Evolutionary conservation across 2,329 filamentous ascomycete species (phyloP).

Genomic region (Tolypocladium ovalisporum): DNA sequence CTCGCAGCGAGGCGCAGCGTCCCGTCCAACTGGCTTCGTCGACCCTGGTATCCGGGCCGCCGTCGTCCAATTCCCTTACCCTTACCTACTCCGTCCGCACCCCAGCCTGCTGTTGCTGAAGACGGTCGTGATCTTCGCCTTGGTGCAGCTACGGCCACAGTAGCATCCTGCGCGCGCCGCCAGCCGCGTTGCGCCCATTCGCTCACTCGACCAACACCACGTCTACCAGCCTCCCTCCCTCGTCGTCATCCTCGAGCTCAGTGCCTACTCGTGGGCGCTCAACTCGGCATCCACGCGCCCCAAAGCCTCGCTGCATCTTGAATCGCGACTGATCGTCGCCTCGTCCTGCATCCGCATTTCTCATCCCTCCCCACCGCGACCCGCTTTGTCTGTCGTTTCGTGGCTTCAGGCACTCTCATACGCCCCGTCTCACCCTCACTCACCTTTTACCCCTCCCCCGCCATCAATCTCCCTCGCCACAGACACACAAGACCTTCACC

Average conservation of each 20-base stretch:
- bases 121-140: not conserved
- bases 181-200: not conserved
- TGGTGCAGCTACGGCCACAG: not conserved
- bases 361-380: conserved; percentile 1
- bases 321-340: not conserved
- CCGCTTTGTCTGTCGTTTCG: not conserved
- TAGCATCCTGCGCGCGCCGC: not conserved
- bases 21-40: not conserved
- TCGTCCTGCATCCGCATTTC: not conserved
- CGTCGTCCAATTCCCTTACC: too few species aligned
- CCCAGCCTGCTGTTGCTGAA: not conserved
- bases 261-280: too few species aligned
- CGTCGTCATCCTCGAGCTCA: not conserved
- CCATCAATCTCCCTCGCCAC: not conserved
- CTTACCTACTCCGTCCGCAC: not conserved
- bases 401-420: not conserved
- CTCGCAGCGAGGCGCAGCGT: not conserved
- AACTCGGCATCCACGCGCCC: too few species aligned
- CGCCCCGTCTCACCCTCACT: not conserved
- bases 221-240: not conserved
- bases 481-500: conserved; percentile 1
- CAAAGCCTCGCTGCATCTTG: not conserved
- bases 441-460: not conserved
- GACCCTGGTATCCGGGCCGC: not conserved
- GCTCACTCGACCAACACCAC: not conserved